Percentiles rank a stretch among this genome's conserved stretches.
phyloP scores from a whole-genome alignment of 2,329 filamentous ascomycete genomes.

The Pezicula radicicola region DNA sequence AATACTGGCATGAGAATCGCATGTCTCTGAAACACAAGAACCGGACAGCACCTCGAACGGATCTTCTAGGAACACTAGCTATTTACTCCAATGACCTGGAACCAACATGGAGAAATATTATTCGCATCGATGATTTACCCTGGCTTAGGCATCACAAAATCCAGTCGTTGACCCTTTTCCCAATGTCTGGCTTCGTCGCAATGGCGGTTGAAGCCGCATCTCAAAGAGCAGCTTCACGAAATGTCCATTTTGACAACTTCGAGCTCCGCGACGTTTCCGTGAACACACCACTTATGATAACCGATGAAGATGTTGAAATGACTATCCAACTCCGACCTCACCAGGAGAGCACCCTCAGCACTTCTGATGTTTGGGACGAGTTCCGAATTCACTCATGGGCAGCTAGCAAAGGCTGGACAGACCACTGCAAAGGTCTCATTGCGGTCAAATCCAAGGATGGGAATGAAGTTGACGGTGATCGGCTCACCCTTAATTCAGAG shows the following conservation, averaged over 20 bases:
- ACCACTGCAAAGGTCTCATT: conserved; percentile 54
- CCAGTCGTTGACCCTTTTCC: conserved; percentile 26
- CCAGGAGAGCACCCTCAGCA: conserved; percentile 36
- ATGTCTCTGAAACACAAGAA: conserved; percentile 31
- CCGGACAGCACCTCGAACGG: conserved; percentile 41
- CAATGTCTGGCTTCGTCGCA: conserved; percentile 30
- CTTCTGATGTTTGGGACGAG: conserved; percentile 48
- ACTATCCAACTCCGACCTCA: conserved; percentile 43
- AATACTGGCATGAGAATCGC: conserved; percentile 47
- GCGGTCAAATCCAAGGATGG: conserved; percentile 32
- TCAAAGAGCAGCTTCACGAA: conserved; percentile 21
- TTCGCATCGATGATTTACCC: conserved; percentile 32
- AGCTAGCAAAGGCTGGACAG: conserved; percentile 50
- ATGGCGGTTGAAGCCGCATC: conserved; percentile 32
- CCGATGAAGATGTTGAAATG: conserved; percentile 46
- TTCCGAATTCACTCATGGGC: conserved; percentile 56
- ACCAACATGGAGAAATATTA: conserved; percentile 31
- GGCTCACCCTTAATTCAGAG: conserved; percentile 1
- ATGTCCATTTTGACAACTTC: conserved; percentile 36
- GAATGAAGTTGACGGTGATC: conserved; percentile 38
- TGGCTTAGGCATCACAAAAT: conserved; percentile 42
- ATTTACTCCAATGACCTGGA: conserved; percentile 25
- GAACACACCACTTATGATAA: conserved; percentile 42
- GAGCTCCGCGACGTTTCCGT: conserved; percentile 46
- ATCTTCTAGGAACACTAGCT: conserved; percentile 42